These are phyloP conservation scores for Thelephora aurantiotincta DNA, from an alignment of 768 basidiomycete species.

Conservation along the genomic window DNA sequence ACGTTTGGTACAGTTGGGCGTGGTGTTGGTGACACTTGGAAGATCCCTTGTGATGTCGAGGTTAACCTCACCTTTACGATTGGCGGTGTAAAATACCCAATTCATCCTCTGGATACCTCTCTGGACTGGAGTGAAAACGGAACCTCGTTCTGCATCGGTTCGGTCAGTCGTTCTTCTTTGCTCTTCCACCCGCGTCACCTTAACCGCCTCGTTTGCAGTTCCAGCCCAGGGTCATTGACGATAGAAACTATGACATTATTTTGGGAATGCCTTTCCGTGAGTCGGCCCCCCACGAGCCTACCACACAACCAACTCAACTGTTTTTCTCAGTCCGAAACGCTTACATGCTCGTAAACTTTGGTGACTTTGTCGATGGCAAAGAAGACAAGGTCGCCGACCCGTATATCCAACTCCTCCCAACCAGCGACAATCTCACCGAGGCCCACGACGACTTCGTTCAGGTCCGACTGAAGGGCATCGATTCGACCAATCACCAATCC, in stretches of 20 bases:
- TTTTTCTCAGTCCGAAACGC: conserved; percentile 20
- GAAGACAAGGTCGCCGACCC: conserved; percentile 16
- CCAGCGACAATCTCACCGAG: conserved; percentile 11
- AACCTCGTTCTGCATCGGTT: conserved; percentile 17
- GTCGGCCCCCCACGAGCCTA: conserved; percentile 4
- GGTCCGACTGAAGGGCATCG: conserved; percentile 16
- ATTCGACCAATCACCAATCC: conserved; percentile 16
- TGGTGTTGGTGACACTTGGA: conserved; percentile 14
- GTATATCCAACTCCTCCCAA: conserved; percentile 20
- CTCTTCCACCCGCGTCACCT: not conserved
- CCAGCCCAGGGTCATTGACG: conserved; percentile 17
- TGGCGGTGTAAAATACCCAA: conserved; percentile 17
- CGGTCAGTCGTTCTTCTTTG: conserved; percentile 9
- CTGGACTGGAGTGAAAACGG: conserved; percentile 13
- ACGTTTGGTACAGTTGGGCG: conserved; percentile 9
- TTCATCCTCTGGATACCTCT: conserved; percentile 21
- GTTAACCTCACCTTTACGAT: conserved; percentile 22
- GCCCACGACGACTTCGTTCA: conserved; percentile 21
- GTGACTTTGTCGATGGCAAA: conserved; percentile 20
- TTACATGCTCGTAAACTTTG: conserved; percentile 22
- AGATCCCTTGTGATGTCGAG: conserved; percentile 19
- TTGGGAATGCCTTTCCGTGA: conserved; percentile 24
- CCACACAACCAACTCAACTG: not conserved
- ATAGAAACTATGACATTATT: conserved; percentile 17
- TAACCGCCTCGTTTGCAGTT: conserved; percentile 9